Evolutionary conservation across 345 rosid genomes (phyloP).

Genomic region (Firmiana major): DNA sequence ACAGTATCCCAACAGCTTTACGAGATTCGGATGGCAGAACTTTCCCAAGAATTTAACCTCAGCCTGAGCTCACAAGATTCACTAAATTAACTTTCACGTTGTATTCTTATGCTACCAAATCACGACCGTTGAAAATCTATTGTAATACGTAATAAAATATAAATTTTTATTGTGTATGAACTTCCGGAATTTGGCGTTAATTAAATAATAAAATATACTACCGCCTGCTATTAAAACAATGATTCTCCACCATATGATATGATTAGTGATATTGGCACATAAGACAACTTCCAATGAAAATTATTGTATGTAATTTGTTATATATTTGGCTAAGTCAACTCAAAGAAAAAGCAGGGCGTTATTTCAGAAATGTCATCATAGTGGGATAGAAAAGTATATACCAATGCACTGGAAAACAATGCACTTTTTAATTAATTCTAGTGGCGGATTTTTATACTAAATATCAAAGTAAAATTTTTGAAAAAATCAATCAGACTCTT

Average conservation of each 20-base stretch:
- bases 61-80: conserved; percentile 35
- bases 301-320: not conserved
- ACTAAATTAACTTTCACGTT: not conserved
- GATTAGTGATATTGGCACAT: not conserved
- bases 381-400: not conserved
- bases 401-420: not conserved
- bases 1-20: conserved; percentile 77
- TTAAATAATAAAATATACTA: too few relatives aligned
- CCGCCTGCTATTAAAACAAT: too few relatives aligned
- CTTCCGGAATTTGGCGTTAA: not conserved
- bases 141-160: not conserved
- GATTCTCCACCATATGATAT: not conserved
- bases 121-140: not conserved
- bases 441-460: not conserved
- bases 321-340: not conserved
- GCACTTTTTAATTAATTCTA: not conserved
- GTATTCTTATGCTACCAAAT: not conserved
- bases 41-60: conserved; percentile 82
- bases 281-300: not conserved
- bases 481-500: not conserved
- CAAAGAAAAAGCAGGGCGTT: not conserved
- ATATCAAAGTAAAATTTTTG: not conserved
- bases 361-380: not conserved
- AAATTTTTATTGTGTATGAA: not conserved
- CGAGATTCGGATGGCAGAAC: conserved; percentile 77